phyloP scores from a whole-genome alignment of 495 filamentous ascomycete genomes.

The Xylaria palmicola region DNA sequence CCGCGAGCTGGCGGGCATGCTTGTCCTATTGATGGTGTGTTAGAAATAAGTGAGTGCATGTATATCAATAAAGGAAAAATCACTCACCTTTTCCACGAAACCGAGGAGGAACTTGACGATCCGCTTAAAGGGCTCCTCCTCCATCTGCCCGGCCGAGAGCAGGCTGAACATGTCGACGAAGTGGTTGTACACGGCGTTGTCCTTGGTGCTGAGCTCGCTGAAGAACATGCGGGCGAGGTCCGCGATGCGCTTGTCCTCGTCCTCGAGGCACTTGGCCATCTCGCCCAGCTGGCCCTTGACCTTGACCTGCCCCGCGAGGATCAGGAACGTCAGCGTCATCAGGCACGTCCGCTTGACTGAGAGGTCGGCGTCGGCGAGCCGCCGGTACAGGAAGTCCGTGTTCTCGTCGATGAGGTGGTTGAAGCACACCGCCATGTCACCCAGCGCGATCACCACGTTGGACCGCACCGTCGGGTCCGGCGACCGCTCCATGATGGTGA shows the following conservation, averaged over 20 bases:
- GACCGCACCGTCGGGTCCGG: slow-evolving; percentile 84
- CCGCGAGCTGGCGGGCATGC: slow-evolving; percentile 92
- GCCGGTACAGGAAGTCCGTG: slow-evolving; percentile 94
- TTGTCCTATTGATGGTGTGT: slow-evolving; percentile 69
- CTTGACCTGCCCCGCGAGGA: slow-evolving; percentile 96
- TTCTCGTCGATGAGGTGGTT: slow-evolving; percentile 99
- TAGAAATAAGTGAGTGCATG: neutral
- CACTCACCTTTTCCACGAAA: slow-evolving; percentile 91
- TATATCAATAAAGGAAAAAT: neutral
- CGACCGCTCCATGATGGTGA: slow-evolving; percentile 96
- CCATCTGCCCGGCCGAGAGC: slow-evolving; percentile 77
- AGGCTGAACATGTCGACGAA: slow-evolving; percentile 99
- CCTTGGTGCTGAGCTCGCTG: slow-evolving; percentile 91
- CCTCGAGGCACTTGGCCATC: slow-evolving; percentile 98
- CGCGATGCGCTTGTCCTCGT: slow-evolving; percentile 86
- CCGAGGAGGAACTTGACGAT: slow-evolving; percentile 91
- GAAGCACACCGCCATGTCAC: slow-evolving; percentile 99
- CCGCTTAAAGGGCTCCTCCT: slow-evolving; percentile 77
- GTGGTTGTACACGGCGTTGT: slow-evolving; percentile 99
- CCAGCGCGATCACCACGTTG: slow-evolving; percentile 94
- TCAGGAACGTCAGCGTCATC: slow-evolving; percentile 98
- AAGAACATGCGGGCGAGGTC: slow-evolving; percentile 99
- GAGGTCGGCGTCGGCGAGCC: slow-evolving; percentile 81
- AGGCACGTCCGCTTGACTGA: slow-evolving; percentile 96
- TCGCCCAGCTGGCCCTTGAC: slow-evolving; percentile 99